Evolutionary conservation across 2,329 filamentous ascomycete species (phyloP).

Genomic region (Orbilia oligospora): DNA sequence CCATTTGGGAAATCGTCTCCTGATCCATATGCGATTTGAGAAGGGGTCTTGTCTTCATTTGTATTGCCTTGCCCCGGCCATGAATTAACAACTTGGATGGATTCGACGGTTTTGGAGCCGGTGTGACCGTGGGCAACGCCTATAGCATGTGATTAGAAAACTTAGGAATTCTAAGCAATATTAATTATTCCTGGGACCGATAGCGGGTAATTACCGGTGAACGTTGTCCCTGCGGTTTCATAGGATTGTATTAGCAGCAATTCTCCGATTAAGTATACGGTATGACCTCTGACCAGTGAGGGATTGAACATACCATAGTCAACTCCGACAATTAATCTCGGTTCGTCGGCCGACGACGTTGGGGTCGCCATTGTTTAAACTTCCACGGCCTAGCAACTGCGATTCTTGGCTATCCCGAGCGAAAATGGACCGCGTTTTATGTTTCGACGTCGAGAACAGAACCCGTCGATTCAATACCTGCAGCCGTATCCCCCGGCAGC

Average conservation of each 20-base stretch:
- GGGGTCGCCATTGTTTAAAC: conserved; percentile 32
- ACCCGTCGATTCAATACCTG: neutral
- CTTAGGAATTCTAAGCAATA: neutral
- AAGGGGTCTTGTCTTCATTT: conserved; percentile 55
- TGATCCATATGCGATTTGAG: conserved; percentile 53
- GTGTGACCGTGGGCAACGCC: conserved; percentile 57
- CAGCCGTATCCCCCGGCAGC: conserved; percentile 1
- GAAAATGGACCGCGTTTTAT: neutral
- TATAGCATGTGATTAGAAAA: conserved; percentile 12
- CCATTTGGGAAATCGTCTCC: conserved; percentile 54
- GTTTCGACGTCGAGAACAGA: neutral
- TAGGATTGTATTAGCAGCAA: conserved; percentile 20
- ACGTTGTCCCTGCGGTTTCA: conserved; percentile 48
- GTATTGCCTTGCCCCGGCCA: conserved; percentile 56
- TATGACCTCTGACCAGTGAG: neutral
- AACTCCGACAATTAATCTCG: conserved; percentile 58
- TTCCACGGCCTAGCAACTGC: conserved; percentile 37
- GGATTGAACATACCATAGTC: conserved; percentile 51
- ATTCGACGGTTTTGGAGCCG: conserved; percentile 48
- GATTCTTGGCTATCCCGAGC: conserved; percentile 32
- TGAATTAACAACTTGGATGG: conserved; percentile 54
- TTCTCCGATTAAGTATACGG: neutral
- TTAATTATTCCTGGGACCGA: neutral
- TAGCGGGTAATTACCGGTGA: conserved; percentile 44
- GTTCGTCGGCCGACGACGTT: conserved; percentile 38